A percentile compares a stretch with the other conserved stretches of the same genome.
Evolutionary conservation across 2,329 filamentous ascomycete species (phyloP).

Genomic region (Hymenoscyphus scutula): DNA sequence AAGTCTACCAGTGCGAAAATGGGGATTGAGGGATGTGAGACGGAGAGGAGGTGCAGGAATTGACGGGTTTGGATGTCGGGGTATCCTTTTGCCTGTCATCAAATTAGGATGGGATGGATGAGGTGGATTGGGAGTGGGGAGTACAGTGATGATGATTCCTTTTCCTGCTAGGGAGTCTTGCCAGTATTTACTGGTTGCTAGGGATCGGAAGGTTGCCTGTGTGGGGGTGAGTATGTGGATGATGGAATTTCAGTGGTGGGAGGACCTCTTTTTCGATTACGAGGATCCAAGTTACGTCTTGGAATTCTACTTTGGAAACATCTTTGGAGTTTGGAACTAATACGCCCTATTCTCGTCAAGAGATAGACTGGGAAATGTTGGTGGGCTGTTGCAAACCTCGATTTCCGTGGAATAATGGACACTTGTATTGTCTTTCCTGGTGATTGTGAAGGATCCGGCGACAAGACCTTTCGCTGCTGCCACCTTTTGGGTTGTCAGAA

Average conservation of each 20-base stretch:
- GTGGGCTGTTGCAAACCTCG: constrained; percentile 36
- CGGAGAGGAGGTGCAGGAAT: constrained; percentile 57
- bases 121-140: too few relatives aligned
- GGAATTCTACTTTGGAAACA: constrained; percentile 50
- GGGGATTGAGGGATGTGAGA: constrained; percentile 48
- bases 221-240: too few relatives aligned
- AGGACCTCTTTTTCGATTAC: constrained; percentile 78
- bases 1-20: constrained; percentile 69
- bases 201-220: constrained; percentile 71
- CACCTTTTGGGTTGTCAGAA: constrained; percentile 47
- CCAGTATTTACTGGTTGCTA: constrained; percentile 59
- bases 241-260: too few relatives aligned
- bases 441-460: constrained; percentile 54
- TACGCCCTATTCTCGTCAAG: constrained; percentile 44
- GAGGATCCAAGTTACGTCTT: constrained; percentile 59
- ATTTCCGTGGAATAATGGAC: constrained; percentile 40
- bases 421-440: constrained; percentile 44
- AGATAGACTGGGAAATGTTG: constrained; percentile 34
- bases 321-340: constrained; percentile 56
- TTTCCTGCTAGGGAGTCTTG: constrained; percentile 45
- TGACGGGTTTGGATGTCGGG: constrained; percentile 70
- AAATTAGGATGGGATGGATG: too few relatives aligned
- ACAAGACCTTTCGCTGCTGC: constrained; percentile 73
- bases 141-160: constrained; percentile 69
- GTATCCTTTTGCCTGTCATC: constrained; percentile 82